Evolutionary conservation across 1,284 basidiomycete genomes (phyloP), one percentile per base, ranked within the genome.

Genomic region (Malassezia brasiliensis): DNA sequence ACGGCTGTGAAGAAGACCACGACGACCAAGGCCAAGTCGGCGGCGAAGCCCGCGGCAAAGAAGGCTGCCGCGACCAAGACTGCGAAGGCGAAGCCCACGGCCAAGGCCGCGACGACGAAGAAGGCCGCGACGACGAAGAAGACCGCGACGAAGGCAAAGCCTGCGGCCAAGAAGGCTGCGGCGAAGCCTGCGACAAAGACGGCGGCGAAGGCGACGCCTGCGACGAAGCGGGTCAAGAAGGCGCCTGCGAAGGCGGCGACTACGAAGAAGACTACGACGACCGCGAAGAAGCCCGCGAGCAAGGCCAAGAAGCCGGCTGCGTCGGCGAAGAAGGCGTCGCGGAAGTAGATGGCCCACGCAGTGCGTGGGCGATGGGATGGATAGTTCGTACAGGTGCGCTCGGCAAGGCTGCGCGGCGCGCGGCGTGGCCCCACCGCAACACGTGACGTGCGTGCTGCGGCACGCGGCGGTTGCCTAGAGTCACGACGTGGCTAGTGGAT

Each of bases 181-280:
- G 38, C 38, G 17, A 53, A 60, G 59, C 60, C 66, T 44, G 66
- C 66, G n/a, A 65, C 68, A 5, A 69, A 66, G 56, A n/a, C 67
- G 61, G 57, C 65, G 30, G 17, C 37, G 39, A 31, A 37, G 37
- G 5, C 36, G 9, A 10, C 42, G 4, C 20, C 60, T 19, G 41
- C 56, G 17, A 57, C 64, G 47, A 67, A 66, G 65, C 28, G 28
- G 49, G 53, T 54, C 52, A 59, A 58, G 22, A 39, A 52, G 36
- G 64, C 68, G 53, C 60, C 68, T 45, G 61, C 72, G 35, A 75
- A 69, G 71, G 70, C 66, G 63, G 55, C 67, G 19, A 22, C 44
- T 46, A 22, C 28, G 32, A 32, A 32, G 8, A 53, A 42, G 25
- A 20, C 41, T 11, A 45, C 60, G 52, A 39, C 59, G 22, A 61